phyloP scores from a whole-genome alignment of 2,329 filamentous ascomycete species.

The Nothopassalora personata region DNA sequence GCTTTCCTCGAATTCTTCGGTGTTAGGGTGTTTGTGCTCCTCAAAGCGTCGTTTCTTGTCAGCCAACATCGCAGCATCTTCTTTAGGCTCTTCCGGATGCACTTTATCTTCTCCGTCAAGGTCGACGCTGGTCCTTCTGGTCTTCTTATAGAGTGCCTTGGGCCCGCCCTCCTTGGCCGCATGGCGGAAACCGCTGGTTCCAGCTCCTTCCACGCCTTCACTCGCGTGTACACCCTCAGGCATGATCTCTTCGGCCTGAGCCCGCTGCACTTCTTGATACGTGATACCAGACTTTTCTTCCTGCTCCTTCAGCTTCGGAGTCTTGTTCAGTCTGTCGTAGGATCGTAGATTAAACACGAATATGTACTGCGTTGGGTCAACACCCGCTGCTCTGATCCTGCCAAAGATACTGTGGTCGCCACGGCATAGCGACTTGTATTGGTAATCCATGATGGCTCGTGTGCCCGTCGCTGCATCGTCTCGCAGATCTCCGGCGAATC shows the following conservation, averaged over 20 bases:
- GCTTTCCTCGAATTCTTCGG: conserved; percentile 30
- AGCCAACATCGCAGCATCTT: conserved; percentile 10
- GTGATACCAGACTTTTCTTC: conserved; percentile 77
- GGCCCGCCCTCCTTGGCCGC: conserved; percentile 23
- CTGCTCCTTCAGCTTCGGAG: conserved; percentile 63
- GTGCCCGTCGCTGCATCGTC: conserved; percentile 80
- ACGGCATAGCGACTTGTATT: conserved; percentile 91
- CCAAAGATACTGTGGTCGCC: conserved; percentile 88
- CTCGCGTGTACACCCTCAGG: conserved; percentile 61
- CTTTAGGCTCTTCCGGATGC: conserved; percentile 16
- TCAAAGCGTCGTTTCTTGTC: conserved; percentile 24
- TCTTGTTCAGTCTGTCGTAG: conserved; percentile 88
- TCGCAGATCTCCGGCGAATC: conserved; percentile 86
- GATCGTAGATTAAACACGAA: conserved; percentile 92
- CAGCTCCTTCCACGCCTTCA: conserved; percentile 20
- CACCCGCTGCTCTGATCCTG: conserved; percentile 65
- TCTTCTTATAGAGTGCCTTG: conserved; percentile 28
- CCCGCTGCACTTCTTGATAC: conserved; percentile 81
- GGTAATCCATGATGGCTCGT: conserved; percentile 95
- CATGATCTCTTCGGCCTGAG: conserved; percentile 86
- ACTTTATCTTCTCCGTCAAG: conserved; percentile 18
- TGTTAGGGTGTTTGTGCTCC: conserved; percentile 10
- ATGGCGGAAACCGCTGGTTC: conserved; percentile 30
- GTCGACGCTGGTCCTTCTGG: conserved; percentile 28
- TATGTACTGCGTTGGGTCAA: conserved; percentile 74